phyloP scores from a whole-genome alignment of 495 filamentous ascomycete genomes.

The Mytilinidion resinicola region DNA sequence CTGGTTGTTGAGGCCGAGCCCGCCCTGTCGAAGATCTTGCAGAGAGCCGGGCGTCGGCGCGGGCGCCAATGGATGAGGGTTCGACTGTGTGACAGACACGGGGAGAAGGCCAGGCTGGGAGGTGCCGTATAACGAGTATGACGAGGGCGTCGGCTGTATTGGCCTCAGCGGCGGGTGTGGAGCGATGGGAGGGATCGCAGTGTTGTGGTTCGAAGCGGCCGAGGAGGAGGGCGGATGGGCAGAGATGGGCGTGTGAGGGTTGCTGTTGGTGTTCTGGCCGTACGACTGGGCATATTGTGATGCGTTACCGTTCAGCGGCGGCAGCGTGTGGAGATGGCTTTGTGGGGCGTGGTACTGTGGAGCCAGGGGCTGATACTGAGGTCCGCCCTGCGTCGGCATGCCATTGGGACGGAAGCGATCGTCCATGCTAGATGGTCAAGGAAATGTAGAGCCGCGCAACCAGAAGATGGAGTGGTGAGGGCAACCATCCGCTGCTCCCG shows the following conservation, averaged over 20 bases:
- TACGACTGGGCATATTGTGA: conserved; percentile 18
- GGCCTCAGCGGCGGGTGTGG: conserved; percentile 24
- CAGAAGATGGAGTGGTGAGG: conserved; percentile 12
- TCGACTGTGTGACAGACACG: conserved; percentile 15
- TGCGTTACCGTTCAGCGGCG: conserved; percentile 18
- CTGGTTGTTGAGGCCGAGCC: conserved; percentile 8
- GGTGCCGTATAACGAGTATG: conserved; percentile 11
- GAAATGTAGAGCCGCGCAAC: conserved; percentile 14
- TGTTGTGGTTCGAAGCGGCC: conserved; percentile 10
- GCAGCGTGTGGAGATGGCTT: conserved; percentile 21
- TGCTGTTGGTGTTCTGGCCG: conserved; percentile 19
- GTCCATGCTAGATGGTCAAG: conserved; percentile 27
- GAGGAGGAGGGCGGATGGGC: conserved; percentile 19
- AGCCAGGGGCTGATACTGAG: conserved; percentile 20
- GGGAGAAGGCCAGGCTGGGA: conserved; percentile 18
- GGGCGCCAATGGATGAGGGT: conserved; percentile 16
- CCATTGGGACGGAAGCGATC: conserved; percentile 25
- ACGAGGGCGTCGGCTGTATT: conserved; percentile 24
- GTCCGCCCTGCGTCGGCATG: conserved; percentile 13
- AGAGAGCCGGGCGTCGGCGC: conserved; percentile 13
- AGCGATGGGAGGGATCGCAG: conserved; percentile 17
- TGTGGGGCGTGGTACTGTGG: conserved; percentile 20
- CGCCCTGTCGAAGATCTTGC: conserved; percentile 22
- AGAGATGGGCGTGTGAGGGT: conserved; percentile 22
- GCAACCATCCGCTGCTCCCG: conserved; percentile 16